These are phyloP conservation scores for Trichocladium uniseriatum DNA, from an alignment of 495 filamentous ascomycete genomes.

Conservation along the genomic window DNA sequence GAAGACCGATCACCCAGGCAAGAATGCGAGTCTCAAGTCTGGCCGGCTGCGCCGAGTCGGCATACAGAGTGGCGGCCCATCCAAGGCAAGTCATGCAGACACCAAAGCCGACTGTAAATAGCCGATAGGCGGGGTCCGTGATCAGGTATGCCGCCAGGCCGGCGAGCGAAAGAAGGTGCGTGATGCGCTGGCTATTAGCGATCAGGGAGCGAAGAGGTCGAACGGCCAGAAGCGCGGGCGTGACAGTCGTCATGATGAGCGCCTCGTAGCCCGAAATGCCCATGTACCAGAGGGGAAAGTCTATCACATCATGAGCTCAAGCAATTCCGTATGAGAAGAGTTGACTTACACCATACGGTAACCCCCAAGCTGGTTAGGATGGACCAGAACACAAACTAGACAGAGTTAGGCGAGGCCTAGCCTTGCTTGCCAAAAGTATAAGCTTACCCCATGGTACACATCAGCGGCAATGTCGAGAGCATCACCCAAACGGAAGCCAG, in stretches of 20 bases:
- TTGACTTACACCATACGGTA: constrained; percentile 81
- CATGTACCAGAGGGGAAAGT: constrained; percentile 99
- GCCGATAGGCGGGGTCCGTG: constrained; percentile 60
- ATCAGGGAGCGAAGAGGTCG: constrained; percentile 57
- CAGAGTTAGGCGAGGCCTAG: constrained; percentile 2
- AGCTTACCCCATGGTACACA: constrained; percentile 85
- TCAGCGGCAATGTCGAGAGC: constrained; percentile 77
- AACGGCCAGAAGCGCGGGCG: constrained; percentile 73
- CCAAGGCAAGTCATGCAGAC: constrained; percentile 69
- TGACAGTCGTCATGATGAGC: constrained; percentile 72
- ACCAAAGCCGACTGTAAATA: constrained; percentile 71
- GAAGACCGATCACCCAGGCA: constrained; percentile 72
- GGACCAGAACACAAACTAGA: constrained; percentile 91
- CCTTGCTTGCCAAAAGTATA: constrained; percentile 2
- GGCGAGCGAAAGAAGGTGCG: constrained; percentile 65
- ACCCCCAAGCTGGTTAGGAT: constrained; percentile 81
- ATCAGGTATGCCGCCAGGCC: constrained; percentile 77
- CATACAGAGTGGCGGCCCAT: constrained; percentile 71
- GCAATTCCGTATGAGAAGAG: neutral
- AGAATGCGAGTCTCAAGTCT: constrained; percentile 73
- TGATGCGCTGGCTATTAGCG: constrained; percentile 54
- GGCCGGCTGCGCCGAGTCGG: constrained; percentile 61
- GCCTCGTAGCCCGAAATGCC: constrained; percentile 96
- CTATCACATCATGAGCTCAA: constrained; percentile 29
- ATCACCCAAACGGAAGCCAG: constrained; percentile 62